Evolutionary conservation across 2,329 filamentous ascomycete species (phyloP), one percentile per base, ranked within the genome.

Genomic region (Tolypocladium paradoxum): DNA sequence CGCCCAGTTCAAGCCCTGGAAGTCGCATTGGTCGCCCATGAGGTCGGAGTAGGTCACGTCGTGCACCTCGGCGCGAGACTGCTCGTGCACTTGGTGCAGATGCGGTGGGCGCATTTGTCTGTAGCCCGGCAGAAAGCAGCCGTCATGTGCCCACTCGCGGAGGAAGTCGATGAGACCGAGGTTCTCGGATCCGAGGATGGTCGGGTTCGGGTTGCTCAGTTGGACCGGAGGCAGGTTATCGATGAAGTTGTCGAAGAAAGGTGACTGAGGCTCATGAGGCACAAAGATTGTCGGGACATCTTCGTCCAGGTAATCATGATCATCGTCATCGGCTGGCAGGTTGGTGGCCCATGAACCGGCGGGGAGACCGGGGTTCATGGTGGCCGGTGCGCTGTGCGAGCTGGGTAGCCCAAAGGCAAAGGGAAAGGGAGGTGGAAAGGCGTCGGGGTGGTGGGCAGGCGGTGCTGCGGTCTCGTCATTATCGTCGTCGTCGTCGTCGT

Each of bases 1-100:
- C 2, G 64, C 58, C 82, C 82, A 85, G 61, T 83, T 66, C 36
- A 85, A 70, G 50, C 81, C 79, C 60, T 85, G 82, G 27, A 83
- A 64, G 59, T 85, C 82, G 53, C 69, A 80, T 48, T 59, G 52
- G 48, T 84, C 79, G 1, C 79, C 81, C n/a, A 69, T 62, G 7
- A 85, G 70, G 51, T 84, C 73, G 6, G 63, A 60, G 55, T 75
- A 76, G 3, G 63, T 55, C 34, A 72, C 59, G 46, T 64, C 57
- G 7, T 60, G 51, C 14, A 63, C 40, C 4, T 49, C 50, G 16
- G 54, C 34, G 22, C 50, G 50, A 14, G 61, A 64, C 55, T 68
- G 65, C 50, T 61, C 61, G 34, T 68, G 61, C 50, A 73, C 69
- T 8, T 61, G 56, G n/a, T 54, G 64, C 56, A 63, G 60, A 55